Conservation (phyloP, 2,329 filamentous ascomycete genomes). For the Ceratocystis destructans region DNA sequence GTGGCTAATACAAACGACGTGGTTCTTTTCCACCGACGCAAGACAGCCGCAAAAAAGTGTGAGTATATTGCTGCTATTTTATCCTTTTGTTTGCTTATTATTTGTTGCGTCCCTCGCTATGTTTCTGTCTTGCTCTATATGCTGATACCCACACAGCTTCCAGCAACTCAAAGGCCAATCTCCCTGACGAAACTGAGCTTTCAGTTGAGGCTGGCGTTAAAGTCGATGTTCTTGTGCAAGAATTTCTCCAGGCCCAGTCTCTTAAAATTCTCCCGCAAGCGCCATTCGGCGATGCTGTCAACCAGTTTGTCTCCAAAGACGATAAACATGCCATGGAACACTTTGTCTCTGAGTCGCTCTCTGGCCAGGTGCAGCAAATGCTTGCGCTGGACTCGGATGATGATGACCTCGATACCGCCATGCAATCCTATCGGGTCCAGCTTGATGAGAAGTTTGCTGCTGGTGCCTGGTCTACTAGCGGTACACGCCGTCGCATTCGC, state of each 20-base stretch:
- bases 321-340: slow-evolving; percentile 84
- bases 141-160: slow-evolving; percentile 23
- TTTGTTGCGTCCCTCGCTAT: background rate
- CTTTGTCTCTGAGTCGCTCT: slow-evolving; percentile 60
- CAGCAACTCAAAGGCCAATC: slow-evolving; percentile 38
- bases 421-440: slow-evolving; percentile 56
- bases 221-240: slow-evolving; percentile 75
- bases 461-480: slow-evolving; percentile 38
- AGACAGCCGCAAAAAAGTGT: slow-evolving; percentile 37
- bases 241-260: slow-evolving; percentile 75
- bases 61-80: background rate
- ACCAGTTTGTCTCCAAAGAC: slow-evolving; percentile 86
- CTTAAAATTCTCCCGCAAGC: slow-evolving; percentile 88
- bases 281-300: slow-evolving; percentile 82
- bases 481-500: slow-evolving; percentile 34
- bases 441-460: slow-evolving; percentile 58
- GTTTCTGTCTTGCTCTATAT: background rate
- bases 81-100: background rate
- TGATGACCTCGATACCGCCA: slow-evolving; percentile 53
- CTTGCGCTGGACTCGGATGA: slow-evolving; percentile 52
- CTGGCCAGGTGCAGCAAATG: slow-evolving; percentile 56
- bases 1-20: slow-evolving; percentile 93
- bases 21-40: slow-evolving; percentile 84
- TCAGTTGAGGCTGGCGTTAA: slow-evolving; percentile 41
- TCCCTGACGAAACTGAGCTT: slow-evolving; percentile 51